Evolutionary conservation across 257 asterid genomes (phyloP).

Genomic region (Oldenlandia corymbosa): DNA sequence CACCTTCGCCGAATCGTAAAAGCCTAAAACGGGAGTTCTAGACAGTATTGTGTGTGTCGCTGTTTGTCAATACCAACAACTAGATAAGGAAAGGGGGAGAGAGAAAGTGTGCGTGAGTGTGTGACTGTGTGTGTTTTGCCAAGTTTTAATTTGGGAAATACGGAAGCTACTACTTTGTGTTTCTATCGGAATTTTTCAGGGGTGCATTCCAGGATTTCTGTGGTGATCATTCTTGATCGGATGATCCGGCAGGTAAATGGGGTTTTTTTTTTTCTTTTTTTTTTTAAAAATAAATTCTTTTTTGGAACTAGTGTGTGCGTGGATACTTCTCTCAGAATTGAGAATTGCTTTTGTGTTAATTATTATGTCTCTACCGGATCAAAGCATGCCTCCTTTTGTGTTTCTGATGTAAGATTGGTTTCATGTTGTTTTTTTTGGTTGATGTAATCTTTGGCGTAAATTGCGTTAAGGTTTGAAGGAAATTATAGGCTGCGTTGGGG

Average conservation of each 20-base stretch:
- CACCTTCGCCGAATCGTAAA: neutral
- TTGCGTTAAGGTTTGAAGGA: neutral
- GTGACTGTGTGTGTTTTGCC: no score
- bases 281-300: no score
- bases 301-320: neutral
- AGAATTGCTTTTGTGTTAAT: neutral
- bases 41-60: neutral
- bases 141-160: neutral
- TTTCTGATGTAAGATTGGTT: neutral
- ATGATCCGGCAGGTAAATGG: constrained; percentile 13
- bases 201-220: neutral
- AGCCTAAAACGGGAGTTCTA: no score
- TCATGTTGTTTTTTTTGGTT: neutral
- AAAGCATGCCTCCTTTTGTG: neutral
- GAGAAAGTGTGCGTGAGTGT: neutral
- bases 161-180: neutral
- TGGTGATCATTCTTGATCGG: neutral
- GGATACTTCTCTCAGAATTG: neutral
- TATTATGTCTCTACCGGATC: neutral
- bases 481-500: neutral
- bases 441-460: neutral
- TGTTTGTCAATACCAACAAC: neutral
- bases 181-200: neutral
- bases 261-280: no score
- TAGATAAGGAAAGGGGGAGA: neutral